Percentiles rank a stretch among this genome's conserved stretches.
These are phyloP conservation scores for Fusarium multiceps DNA, from an alignment of 2,329 filamentous ascomycete species.

Conservation along the genomic window DNA sequence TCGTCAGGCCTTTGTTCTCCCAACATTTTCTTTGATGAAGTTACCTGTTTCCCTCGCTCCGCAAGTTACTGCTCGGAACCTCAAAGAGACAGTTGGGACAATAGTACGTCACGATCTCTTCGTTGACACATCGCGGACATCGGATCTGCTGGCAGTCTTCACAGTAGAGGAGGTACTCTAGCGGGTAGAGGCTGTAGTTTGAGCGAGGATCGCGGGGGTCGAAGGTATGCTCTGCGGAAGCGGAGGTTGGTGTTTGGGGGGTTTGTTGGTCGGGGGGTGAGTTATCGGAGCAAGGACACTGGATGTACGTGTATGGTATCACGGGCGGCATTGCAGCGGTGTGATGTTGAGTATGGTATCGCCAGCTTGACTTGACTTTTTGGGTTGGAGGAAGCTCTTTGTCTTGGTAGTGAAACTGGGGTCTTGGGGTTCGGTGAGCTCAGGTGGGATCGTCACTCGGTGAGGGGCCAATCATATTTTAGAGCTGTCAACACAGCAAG, in stretches of 20 bases:
- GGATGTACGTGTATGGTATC: constrained; percentile 73
- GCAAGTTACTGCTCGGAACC: constrained; percentile 90
- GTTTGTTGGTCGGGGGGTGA: constrained; percentile 49
- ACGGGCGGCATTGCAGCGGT: constrained; percentile 59
- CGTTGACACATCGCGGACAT: constrained; percentile 89
- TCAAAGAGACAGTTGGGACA: constrained; percentile 97
- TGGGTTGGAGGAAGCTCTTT: constrained; percentile 29
- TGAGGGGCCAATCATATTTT: constrained; percentile 25
- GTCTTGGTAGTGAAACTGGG: constrained; percentile 35
- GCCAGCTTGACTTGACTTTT: constrained; percentile 29
- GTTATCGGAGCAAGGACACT: constrained; percentile 71
- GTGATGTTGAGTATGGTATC: constrained; percentile 8
- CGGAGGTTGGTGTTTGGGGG: constrained; percentile 53
- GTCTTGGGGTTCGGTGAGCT: constrained; percentile 30
- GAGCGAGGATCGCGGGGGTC: constrained; percentile 86
- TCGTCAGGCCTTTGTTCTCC: constrained; percentile 32
- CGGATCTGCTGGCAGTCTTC: constrained; percentile 97
- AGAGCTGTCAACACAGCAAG: background rate
- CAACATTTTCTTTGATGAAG: background rate
- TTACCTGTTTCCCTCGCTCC: constrained; percentile 93
- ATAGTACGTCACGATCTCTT: constrained; percentile 95
- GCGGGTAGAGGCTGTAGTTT: constrained; percentile 91
- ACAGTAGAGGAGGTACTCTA: constrained; percentile 95
- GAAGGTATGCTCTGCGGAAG: constrained; percentile 78
- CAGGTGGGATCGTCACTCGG: constrained; percentile 9